phyloP scores from a whole-genome alignment of 306 rosid species.

The Cicer arietinum region DNA sequence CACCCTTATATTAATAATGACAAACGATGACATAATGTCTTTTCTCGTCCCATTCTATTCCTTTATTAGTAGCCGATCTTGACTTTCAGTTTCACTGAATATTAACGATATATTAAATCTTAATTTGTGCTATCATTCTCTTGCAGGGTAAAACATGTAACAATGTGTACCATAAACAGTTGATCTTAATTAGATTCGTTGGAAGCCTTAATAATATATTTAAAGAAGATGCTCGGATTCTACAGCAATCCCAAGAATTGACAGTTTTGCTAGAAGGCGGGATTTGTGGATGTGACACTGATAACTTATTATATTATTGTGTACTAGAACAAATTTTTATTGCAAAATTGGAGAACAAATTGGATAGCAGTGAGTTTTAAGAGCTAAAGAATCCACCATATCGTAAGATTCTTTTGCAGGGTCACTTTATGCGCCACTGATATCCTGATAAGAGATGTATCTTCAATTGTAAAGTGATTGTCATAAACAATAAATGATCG shows the following conservation, averaged over 20 bases:
- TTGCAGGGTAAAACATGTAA: slow-evolving; percentile 47
- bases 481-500: slow-evolving; percentile 10
- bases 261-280: slow-evolving; percentile 23
- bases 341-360: slow-evolving; percentile 9
- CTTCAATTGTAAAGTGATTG: slow-evolving; percentile 10
- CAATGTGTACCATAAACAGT: slow-evolving; percentile 36
- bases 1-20: not conserved
- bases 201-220: slow-evolving; percentile 20
- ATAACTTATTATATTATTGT: slow-evolving; percentile 29
- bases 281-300: slow-evolving; percentile 32
- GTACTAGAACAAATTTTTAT: slow-evolving; percentile 32
- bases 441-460: slow-evolving; percentile 4
- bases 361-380: slow-evolving; percentile 11
- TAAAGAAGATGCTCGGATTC: slow-evolving; percentile 34
- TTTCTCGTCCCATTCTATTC: slow-evolving; percentile 16
- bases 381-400: not conserved
- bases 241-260: not conserved
- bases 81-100: not conserved
- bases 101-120: slow-evolving; percentile 8
- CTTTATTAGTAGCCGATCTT: slow-evolving; percentile 5
- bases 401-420: slow-evolving; percentile 13
- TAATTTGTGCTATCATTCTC: slow-evolving; percentile 27
- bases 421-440: not conserved
- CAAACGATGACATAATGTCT: not conserved
- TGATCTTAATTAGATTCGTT: slow-evolving; percentile 41